These are phyloP conservation scores for Wickerhamomyces bisporus DNA, from an alignment of 805 yeast species.

Conservation along the genomic window DNA sequence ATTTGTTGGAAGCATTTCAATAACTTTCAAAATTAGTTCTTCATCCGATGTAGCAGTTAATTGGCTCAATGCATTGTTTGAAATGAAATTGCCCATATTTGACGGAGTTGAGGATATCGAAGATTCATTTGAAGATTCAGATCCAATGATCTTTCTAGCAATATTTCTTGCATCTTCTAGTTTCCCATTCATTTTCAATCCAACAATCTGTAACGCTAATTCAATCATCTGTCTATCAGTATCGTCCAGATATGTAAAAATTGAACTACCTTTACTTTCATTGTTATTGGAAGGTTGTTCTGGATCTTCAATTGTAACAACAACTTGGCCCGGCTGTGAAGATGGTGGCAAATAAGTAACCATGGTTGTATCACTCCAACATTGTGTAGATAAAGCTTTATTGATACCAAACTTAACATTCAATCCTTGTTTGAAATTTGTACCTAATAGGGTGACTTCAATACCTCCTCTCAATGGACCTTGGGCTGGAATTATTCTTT, in stretches of 20 bases:
- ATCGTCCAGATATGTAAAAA: constrained; percentile 91
- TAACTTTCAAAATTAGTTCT: constrained; percentile 39
- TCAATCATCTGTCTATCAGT: constrained; percentile 93
- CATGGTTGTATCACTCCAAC: constrained; percentile 93
- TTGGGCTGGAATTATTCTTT: constrained; percentile 88
- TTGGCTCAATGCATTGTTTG: constrained; percentile 6
- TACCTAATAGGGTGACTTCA: constrained; percentile 87
- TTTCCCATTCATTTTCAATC: constrained; percentile 93
- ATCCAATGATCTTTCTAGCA: constrained; percentile 85
- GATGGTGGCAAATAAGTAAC: constrained; percentile 95
- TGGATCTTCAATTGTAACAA: constrained; percentile 70
- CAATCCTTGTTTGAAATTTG: constrained; percentile 78
- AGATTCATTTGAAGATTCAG: constrained; percentile 28
- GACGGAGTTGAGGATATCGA: neutral
- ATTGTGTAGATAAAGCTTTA: constrained; percentile 77
- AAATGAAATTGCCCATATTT: constrained; percentile 1
- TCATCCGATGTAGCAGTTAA: constrained; percentile 28
- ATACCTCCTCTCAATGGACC: constrained; percentile 97
- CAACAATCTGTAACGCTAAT: constrained; percentile 92
- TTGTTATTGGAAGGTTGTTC: constrained; percentile 23
- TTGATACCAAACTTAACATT: constrained; percentile 83
- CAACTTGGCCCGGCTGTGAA: constrained; percentile 81
- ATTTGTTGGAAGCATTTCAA: constrained; percentile 62
- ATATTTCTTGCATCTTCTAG: constrained; percentile 92
- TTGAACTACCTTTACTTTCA: constrained; percentile 24